phyloP scores from a whole-genome alignment of 352 stramenopile genomes.

The Phytophthora sansomeana region DNA sequence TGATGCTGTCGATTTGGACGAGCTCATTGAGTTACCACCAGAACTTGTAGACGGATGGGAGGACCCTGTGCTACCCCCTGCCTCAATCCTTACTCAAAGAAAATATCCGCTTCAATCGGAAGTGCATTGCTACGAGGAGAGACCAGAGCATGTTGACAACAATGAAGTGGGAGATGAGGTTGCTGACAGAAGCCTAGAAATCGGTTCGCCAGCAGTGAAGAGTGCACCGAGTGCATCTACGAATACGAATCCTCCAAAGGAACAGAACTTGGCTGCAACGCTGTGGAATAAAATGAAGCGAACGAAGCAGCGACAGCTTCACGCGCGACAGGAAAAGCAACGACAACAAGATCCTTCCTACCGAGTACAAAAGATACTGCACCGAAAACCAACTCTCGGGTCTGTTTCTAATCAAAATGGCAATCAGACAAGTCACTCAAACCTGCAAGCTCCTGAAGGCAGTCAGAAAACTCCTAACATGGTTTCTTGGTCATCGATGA shows the following conservation, averaged over 20 bases:
- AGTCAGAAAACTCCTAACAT: slow-evolving; percentile 21
- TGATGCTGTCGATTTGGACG: slow-evolving; percentile 63
- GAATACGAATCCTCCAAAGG: slow-evolving; percentile 15
- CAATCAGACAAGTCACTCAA: slow-evolving; percentile 26
- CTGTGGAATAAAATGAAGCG: slow-evolving; percentile 80
- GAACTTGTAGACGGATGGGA: slow-evolving; percentile 75
- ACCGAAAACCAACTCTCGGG: slow-evolving; percentile 25
- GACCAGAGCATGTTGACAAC: not conserved
- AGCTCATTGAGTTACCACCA: slow-evolving; percentile 59
- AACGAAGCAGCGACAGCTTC: slow-evolving; percentile 52
- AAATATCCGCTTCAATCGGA: not conserved
- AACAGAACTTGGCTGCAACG: slow-evolving; percentile 46
- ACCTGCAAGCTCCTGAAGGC: slow-evolving; percentile 12
- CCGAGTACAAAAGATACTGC: slow-evolving; percentile 62
- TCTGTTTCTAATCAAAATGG: slow-evolving; percentile 2
- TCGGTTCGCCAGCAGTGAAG: not conserved
- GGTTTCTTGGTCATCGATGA: slow-evolving; percentile 54
- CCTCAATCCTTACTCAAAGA: not conserved
- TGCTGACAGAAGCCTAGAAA: slow-evolving; percentile 4
- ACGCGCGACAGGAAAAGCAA: slow-evolving; percentile 43
- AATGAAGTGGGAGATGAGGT: slow-evolving; percentile 10
- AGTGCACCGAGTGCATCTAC: not conserved
- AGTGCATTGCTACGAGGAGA: slow-evolving; percentile 19
- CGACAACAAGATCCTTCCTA: slow-evolving; percentile 61
- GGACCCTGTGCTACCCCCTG: slow-evolving; percentile 43